Evolutionary conservation across 1,139 yeast genomes (phyloP).

Genomic region (Petasospora rhodanensis): DNA sequence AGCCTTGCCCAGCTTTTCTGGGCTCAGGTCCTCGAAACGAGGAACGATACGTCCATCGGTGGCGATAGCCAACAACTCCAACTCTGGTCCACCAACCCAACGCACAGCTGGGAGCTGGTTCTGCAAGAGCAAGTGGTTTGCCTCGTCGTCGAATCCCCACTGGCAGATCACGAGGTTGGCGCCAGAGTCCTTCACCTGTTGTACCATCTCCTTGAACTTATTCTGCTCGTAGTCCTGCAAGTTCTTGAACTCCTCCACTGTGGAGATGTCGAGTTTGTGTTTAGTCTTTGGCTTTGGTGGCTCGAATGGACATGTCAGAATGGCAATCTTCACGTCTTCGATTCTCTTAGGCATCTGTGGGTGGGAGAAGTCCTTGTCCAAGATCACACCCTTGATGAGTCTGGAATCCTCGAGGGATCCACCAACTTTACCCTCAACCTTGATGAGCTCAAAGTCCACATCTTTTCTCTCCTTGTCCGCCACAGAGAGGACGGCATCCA

Average conservation of each 20-base stretch:
- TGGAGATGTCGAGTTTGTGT: constrained; percentile 89
- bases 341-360: constrained; percentile 94
- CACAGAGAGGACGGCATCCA: constrained; percentile 89
- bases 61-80: constrained; percentile 94
- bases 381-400: constrained; percentile 83
- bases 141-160: constrained; percentile 99
- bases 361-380: constrained; percentile 96
- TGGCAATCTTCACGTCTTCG: constrained; percentile 83
- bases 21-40: constrained; percentile 84
- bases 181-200: constrained; percentile 79
- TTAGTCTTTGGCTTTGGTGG: constrained; percentile 99
- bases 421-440: constrained; percentile 93
- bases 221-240: constrained; percentile 89
- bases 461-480: constrained; percentile 91
- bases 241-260: constrained; percentile 87
- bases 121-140: constrained; percentile 85
- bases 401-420: constrained; percentile 85
- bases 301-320: constrained; percentile 96
- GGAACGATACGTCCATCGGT: constrained; percentile 97
- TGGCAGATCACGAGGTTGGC: constrained; percentile 97
- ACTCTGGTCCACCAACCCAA: constrained; percentile 99
- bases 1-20: constrained; percentile 83
- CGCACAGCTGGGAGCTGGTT: constrained; percentile 92
- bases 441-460: constrained; percentile 94
- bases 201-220: constrained; percentile 88